Evolutionary conservation across 1,284 basidiomycete species (phyloP), one percentile per base, ranked within the genome.

Genomic region (Paramarasmius palmivorus): DNA sequence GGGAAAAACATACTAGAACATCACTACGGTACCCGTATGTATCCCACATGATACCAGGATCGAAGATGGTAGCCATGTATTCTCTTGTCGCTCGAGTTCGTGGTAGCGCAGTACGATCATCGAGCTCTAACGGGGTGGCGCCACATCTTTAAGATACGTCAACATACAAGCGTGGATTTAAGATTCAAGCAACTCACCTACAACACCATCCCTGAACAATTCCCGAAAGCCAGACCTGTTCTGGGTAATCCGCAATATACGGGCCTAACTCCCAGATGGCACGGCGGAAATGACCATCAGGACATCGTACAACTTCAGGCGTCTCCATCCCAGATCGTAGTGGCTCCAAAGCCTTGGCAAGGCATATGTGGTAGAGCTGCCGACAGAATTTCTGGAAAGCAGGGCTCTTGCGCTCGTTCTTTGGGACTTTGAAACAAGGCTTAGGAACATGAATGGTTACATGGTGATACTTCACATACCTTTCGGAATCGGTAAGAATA

Each of bases 401-500:
- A 14, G 5, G 32, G 32, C 2, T 15, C n/a, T 3, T 47, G 32
- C 12, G 15, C 23, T 17, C 14, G 17, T 34, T 47, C 32, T 12
- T 10, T 4, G 17, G n/a, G 12, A 15, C 32, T 47, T 19, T 26
- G 20, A 26, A n/a, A n/a, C 17, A 15, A 29, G 5, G 8, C 8
- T 40, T 40, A 29, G 10, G 17, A 2, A 4, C 4, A n/a, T n/a
- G 15, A 4, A n/a, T n/a, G n/a, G n/a, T n/a, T n/a, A n/a, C n/a
- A 5, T 25, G 17, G 5, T 4, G 4, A n/a, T 7, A 47, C 9
- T 29, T 15, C n/a, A 17, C 32, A 26, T 25, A 68, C 64, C 53
- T 58, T 66, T 64, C 2, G 63, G 61, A 17, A 63, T 63, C 0
- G 67, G 49, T 2, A 70, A 52, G n/a, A n/a, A n/a, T n/a, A n/a